These are phyloP conservation scores for Hypoxylon cercidicola DNA, from an alignment of 495 filamentous ascomycete genomes.

Conservation along the genomic window DNA sequence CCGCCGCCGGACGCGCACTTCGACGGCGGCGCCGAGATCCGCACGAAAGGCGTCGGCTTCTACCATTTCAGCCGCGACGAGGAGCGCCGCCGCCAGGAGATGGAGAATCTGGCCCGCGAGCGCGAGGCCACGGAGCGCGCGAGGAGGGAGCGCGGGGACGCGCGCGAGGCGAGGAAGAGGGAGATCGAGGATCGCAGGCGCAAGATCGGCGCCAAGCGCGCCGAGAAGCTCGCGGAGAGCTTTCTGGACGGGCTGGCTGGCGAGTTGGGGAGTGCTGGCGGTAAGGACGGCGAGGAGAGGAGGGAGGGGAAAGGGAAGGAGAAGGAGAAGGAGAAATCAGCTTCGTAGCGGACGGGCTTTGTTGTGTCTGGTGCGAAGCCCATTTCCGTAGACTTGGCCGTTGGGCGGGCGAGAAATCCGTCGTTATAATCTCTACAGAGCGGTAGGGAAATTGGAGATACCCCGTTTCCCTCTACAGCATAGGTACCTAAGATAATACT, in stretches of 20 bases:
- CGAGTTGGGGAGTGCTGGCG: constrained; percentile 42
- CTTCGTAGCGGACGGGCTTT: not conserved
- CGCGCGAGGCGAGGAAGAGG: constrained; percentile 49
- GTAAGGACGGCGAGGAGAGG: not conserved
- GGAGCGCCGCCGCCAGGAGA: constrained; percentile 72
- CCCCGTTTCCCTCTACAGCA: not conserved
- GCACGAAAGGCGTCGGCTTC: constrained; percentile 90
- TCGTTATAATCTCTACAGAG: not conserved
- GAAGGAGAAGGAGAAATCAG: not conserved
- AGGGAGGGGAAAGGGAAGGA: constrained; percentile 19
- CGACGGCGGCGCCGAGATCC: constrained; percentile 80
- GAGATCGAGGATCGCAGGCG: constrained; percentile 63
- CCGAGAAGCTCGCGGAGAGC: constrained; percentile 74
- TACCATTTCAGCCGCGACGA: constrained; percentile 83
- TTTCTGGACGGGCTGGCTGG: constrained; percentile 71
- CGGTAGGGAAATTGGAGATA: not conserved
- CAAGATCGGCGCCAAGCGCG: constrained; percentile 63
- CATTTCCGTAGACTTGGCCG: no score
- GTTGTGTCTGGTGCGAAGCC: not conserved
- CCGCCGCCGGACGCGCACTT: constrained; percentile 85
- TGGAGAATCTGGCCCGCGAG: constrained; percentile 75
- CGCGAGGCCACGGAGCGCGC: constrained; percentile 73
- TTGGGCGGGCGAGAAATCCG: not conserved
- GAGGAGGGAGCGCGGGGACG: constrained; percentile 64
- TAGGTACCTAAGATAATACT: no score